Conservation (phyloP, 2,329 filamentous ascomycete species). For the Ascochyta koolunga region DNA sequence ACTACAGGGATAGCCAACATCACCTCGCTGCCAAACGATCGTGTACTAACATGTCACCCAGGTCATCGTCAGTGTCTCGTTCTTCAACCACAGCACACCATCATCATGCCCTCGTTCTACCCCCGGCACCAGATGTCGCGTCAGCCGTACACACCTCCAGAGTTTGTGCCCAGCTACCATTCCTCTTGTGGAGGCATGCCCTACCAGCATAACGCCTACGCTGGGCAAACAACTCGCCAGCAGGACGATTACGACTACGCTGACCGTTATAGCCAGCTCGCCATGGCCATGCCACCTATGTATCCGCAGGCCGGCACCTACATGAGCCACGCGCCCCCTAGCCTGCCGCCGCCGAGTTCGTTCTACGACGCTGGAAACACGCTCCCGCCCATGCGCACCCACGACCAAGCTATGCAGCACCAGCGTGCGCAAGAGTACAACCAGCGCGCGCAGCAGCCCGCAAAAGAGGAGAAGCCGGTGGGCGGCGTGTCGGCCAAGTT, state of each 20-base stretch:
- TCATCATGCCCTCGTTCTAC: conserved; percentile 60
- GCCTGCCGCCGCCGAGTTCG: conserved; percentile 44
- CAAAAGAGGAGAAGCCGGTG: conserved; percentile 69
- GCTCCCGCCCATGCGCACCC: conserved; percentile 55
- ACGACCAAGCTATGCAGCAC: conserved; percentile 43
- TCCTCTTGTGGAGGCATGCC: conserved; percentile 54
- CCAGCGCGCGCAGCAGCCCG: conserved; percentile 47
- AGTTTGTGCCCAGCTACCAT: conserved; percentile 53
- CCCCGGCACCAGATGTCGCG: conserved; percentile 52
- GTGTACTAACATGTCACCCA: conserved; percentile 32
- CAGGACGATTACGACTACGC: conserved; percentile 56
- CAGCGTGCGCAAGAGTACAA: conserved; percentile 49
- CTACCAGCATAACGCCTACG: conserved; percentile 54
- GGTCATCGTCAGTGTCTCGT: conserved; percentile 53
- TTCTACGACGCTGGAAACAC: conserved; percentile 55
- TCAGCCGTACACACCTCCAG: conserved; percentile 56
- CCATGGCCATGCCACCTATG: conserved; percentile 48
- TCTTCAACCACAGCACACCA: conserved; percentile 39
- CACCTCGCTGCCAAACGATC: not conserved
- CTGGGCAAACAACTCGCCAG: conserved; percentile 47
- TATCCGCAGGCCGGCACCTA: conserved; percentile 50
- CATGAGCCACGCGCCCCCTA: conserved; percentile 44
- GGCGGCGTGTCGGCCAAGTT: conserved; percentile 92
- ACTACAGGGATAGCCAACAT: conserved; percentile 6
- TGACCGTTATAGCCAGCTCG: conserved; percentile 54